These are phyloP conservation scores for Ogataea populi-albae DNA, from an alignment of 805 yeast species.

Conservation along the genomic window DNA sequence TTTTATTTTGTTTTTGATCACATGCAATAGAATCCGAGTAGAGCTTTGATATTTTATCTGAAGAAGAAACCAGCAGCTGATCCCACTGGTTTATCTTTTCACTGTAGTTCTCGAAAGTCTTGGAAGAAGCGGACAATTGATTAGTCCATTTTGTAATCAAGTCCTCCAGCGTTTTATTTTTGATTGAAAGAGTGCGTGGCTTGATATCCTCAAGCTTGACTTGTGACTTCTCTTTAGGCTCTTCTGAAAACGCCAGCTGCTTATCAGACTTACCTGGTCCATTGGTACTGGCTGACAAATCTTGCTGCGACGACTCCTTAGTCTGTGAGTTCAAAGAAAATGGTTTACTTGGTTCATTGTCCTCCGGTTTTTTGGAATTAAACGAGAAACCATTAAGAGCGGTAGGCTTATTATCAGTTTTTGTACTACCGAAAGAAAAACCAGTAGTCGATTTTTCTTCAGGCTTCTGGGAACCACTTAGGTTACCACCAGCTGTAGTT, in stretches of 20 bases:
- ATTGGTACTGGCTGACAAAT: constrained; percentile 2
- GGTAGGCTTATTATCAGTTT: constrained; percentile 19
- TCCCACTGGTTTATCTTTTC: constrained; percentile 83
- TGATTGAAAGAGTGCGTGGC: constrained; percentile 71
- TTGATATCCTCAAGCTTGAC: constrained; percentile 52
- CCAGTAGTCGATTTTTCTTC: not conserved
- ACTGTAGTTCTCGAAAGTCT: constrained; percentile 73
- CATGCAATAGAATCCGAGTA: constrained; percentile 78
- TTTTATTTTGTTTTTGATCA: constrained; percentile 77
- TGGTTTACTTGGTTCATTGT: constrained; percentile 6
- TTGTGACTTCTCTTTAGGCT: constrained; percentile 28
- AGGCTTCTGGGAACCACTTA: not conserved
- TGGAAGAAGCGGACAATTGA: constrained; percentile 70
- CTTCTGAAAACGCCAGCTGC: constrained; percentile 28
- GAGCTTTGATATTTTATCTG: constrained; percentile 75
- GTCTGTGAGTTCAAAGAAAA: constrained; percentile 17
- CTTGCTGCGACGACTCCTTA: too few relatives aligned
- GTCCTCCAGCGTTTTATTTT: constrained; percentile 91
- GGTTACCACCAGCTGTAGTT: constrained; percentile 8
- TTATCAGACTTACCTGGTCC: constrained; percentile 13
- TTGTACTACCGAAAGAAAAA: constrained; percentile 2
- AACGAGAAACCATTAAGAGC: constrained; percentile 9
- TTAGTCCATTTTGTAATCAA: constrained; percentile 90
- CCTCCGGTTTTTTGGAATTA: constrained; percentile 10
- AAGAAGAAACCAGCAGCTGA: constrained; percentile 73